Percentiles rank a stretch among this genome's conserved stretches.
Evolutionary conservation across 225 moss, liverwort and hornwort genomes (phyloP).

Genomic region (Bryoerythrophyllum caledonicum): DNA sequence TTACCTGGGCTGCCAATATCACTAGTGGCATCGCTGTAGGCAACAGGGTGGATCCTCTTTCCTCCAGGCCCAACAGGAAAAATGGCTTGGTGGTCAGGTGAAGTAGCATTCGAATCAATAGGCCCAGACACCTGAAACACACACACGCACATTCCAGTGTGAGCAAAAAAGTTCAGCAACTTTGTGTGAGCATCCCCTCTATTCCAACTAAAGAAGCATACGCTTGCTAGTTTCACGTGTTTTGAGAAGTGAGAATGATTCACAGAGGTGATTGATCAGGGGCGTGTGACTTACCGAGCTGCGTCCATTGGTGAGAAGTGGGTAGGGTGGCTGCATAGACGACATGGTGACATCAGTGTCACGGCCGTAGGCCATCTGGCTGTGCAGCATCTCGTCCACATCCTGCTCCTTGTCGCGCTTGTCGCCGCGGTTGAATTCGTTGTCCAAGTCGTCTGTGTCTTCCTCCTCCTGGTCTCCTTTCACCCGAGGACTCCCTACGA

Average conservation of each 20-base stretch:
- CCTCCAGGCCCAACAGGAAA: conserved; percentile 52
- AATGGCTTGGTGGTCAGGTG: conserved; percentile 70
- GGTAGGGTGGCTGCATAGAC: conserved; percentile 61
- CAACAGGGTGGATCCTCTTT: conserved; percentile 58
- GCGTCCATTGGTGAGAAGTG: conserved; percentile 64
- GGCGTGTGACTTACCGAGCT: conserved; percentile 32
- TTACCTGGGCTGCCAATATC: conserved; percentile 61
- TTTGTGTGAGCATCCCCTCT: not conserved
- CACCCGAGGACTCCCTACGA: conserved; percentile 77
- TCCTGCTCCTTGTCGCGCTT: conserved; percentile 53
- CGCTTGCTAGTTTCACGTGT: not conserved
- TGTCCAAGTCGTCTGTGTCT: conserved; percentile 81
- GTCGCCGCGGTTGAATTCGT: conserved; percentile 67
- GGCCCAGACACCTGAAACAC: conserved; percentile 42
- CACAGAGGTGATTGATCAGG: not conserved
- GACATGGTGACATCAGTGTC: conserved; percentile 57
- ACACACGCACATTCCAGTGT: not conserved
- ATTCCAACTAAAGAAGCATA: not conserved
- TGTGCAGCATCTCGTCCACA: conserved; percentile 65
- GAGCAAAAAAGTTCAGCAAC: not conserved
- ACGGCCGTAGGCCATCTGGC: conserved; percentile 59
- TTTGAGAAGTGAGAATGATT: too few relatives aligned
- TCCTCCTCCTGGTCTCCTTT: conserved; percentile 88
- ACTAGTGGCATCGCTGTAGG: conserved; percentile 51
- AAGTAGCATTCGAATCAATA: conserved; percentile 45